Conservation (phyloP, 371 early-diverging fungal species). For the Mortierella sp. region DNA sequence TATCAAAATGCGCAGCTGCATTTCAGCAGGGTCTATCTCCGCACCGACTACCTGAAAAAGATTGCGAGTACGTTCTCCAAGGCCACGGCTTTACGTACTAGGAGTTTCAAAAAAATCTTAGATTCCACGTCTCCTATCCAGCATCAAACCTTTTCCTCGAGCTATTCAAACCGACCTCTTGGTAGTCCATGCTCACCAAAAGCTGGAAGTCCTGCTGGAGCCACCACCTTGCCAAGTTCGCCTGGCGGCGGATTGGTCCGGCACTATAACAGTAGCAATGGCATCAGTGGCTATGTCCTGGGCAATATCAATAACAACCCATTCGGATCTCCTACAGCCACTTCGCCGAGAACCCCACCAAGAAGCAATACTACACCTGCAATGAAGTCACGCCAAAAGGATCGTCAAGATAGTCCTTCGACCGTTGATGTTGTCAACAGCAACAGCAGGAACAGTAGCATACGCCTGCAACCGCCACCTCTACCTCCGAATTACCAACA, state of each 20-base stretch:
- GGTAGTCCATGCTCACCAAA: conserved; percentile 18
- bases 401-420: not conserved
- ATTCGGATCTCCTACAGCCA: not conserved
- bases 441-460: not conserved
- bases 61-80: conserved; percentile 12
- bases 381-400: not conserved
- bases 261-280: not conserved
- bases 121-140: conserved; percentile 7
- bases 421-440: not conserved
- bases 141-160: not conserved
- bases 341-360: not conserved
- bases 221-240: conserved; percentile 12
- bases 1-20: conserved; percentile 46
- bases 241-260: conserved; percentile 21
- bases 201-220: conserved; percentile 7
- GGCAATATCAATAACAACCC: not conserved
- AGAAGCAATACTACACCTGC: not conserved
- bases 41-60: conserved; percentile 34
- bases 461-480: not conserved
- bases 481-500: conserved; percentile 1
- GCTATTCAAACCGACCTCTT: conserved; percentile 3
- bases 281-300: too few relatives aligned
- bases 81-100: conserved; percentile 17
- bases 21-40: conserved; percentile 35
- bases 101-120: conserved; percentile 23